Percentiles rank a stretch among this genome's conserved stretches.
These are phyloP conservation scores for Tylopilus felleus DNA, from an alignment of 768 basidiomycete species.

Conservation along the genomic window DNA sequence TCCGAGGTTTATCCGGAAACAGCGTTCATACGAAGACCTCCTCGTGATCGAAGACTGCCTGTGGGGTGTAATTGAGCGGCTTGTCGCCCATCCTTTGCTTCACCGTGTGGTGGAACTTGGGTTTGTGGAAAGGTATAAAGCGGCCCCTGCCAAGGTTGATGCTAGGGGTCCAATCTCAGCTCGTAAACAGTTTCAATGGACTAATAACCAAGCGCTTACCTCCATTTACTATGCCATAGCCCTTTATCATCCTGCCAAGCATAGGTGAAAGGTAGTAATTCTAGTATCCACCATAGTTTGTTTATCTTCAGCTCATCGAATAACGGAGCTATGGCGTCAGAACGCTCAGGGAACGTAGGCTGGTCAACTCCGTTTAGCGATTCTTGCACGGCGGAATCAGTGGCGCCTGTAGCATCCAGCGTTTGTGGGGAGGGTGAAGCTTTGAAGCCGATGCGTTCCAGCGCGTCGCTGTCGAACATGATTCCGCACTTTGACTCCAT, in stretches of 20 bases:
- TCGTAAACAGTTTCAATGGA: not conserved
- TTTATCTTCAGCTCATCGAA: constrained; percentile 48
- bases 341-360: constrained; percentile 10
- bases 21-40: constrained; percentile 41
- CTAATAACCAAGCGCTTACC: constrained; percentile 39
- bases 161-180: constrained; percentile 10
- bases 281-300: constrained; percentile 67
- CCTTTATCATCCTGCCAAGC: constrained; percentile 56
- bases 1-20: not conserved
- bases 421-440: not conserved
- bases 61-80: constrained; percentile 53
- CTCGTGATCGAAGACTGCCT: constrained; percentile 47
- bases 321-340: constrained; percentile 45
- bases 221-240: constrained; percentile 50
- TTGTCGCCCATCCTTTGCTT: constrained; percentile 50
- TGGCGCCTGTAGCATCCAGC: not conserved
- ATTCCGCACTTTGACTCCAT: constrained; percentile 57
- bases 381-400: not conserved
- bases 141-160: constrained; percentile 57
- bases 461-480: constrained; percentile 48
- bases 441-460: constrained; percentile 42
- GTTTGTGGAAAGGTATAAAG: constrained; percentile 40
- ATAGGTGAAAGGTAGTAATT: constrained; percentile 54
- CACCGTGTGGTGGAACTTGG: constrained; percentile 64
- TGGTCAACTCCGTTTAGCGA: not conserved